Conservation (phyloP, 2,329 filamentous ascomycete species). For the Paraconiothyrium brasiliense region DNA sequence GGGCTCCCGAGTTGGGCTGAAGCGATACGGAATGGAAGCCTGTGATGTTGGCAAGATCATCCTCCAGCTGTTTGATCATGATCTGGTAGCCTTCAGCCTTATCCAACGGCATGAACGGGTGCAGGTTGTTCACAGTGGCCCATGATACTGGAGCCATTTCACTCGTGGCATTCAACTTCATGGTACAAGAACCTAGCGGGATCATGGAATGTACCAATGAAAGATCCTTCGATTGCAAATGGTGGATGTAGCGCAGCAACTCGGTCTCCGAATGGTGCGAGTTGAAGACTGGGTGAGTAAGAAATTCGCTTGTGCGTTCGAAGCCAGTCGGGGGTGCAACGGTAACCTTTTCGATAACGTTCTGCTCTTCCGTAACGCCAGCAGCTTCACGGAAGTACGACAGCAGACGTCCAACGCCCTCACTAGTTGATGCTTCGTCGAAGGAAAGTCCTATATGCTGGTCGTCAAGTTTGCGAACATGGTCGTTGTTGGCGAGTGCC, state of each 20-base stretch:
- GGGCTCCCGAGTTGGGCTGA: conserved; percentile 94
- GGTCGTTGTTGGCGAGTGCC: conserved; percentile 63
- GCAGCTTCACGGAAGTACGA: conserved; percentile 62
- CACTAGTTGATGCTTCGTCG: conserved; percentile 74
- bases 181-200: conserved; percentile 93
- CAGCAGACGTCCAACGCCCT: conserved; percentile 67
- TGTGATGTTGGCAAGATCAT: conserved; percentile 82
- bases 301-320: conserved; percentile 75
- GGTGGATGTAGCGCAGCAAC: conserved; percentile 90
- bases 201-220: conserved; percentile 98
- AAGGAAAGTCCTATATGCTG: conserved; percentile 76
- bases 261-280: conserved; percentile 94
- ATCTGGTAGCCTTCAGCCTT: conserved; percentile 73
- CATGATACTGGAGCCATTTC: conserved; percentile 90
- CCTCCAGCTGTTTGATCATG: conserved; percentile 76
- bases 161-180: conserved; percentile 95
- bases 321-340: conserved; percentile 62
- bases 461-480: conserved; percentile 70
- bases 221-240: conserved; percentile 92
- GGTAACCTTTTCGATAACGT: conserved; percentile 25
- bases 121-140: conserved; percentile 78
- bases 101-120: conserved; percentile 77
- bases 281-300: conserved; percentile 95
- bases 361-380: conserved; percentile 27
- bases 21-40: conserved; percentile 90